A percentile compares a stretch with the other conserved stretches of the same genome.
Conservation (phyloP, 352 stramenopile genomes). For the Peronospora destructor region DNA sequence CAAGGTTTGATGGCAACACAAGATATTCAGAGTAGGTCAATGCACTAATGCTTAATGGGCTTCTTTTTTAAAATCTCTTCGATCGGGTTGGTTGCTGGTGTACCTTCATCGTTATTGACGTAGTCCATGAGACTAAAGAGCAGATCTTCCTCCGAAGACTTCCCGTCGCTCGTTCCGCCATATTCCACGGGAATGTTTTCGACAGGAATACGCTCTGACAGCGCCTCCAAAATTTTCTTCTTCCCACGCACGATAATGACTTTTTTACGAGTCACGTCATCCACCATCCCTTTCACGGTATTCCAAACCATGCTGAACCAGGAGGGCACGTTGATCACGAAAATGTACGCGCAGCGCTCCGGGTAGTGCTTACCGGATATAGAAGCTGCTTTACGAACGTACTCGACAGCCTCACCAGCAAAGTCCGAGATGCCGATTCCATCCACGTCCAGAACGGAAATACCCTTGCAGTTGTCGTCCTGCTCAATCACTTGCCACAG, state of each 20-base stretch:
- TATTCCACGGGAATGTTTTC: constrained; percentile 82
- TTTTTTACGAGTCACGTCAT: constrained; percentile 91
- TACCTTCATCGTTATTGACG: constrained; percentile 58
- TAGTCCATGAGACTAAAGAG: constrained; percentile 72
- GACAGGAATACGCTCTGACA: constrained; percentile 59
- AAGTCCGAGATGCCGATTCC: constrained; percentile 82
- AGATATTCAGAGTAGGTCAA: background rate
- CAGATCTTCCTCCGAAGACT: constrained; percentile 57
- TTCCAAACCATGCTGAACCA: constrained; percentile 93
- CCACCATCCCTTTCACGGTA: constrained; percentile 87
- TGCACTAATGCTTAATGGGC: constrained; percentile 34
- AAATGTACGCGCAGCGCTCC: constrained; percentile 89
- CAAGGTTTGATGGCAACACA: constrained; percentile 5
- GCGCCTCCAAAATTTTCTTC: constrained; percentile 75
- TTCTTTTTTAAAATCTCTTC: constrained; percentile 41
- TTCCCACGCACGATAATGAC: constrained; percentile 85
- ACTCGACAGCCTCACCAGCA: constrained; percentile 81
- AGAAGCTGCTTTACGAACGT: constrained; percentile 61
- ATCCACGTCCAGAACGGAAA: constrained; percentile 79
- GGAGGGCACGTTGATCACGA: constrained; percentile 91
- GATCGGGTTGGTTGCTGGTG: constrained; percentile 49
- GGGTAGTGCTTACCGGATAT: constrained; percentile 90
- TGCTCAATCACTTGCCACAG: constrained; percentile 79
- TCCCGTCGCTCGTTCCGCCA: constrained; percentile 53
- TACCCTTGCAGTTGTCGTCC: constrained; percentile 82